These are phyloP conservation scores for Irpex sp. DNA, from an alignment of 1,284 basidiomycete species.

Conservation along the genomic window DNA sequence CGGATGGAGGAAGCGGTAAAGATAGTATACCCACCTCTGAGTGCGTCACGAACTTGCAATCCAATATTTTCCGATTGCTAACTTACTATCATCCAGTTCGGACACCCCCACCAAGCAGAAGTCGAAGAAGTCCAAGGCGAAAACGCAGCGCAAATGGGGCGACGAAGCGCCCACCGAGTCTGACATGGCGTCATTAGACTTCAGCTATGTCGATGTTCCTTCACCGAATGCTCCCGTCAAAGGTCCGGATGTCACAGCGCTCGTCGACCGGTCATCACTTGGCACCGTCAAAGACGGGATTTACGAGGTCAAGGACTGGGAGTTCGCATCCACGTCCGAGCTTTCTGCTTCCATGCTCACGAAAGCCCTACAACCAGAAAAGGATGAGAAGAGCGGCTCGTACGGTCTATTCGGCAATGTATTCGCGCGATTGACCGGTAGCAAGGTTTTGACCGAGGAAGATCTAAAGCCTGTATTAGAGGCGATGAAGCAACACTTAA, in stretches of 20 bases:
- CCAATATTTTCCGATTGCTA: conserved; percentile 5
- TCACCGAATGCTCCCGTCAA: conserved; percentile 27
- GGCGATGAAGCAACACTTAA: conserved; percentile 95
- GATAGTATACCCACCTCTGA: conserved; percentile 65
- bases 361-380: conserved; percentile 43
- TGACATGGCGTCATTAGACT: conserved; percentile 91
- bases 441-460: conserved; percentile 77
- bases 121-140: conserved; percentile 46
- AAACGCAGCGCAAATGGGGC: conserved; percentile 91
- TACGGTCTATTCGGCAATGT: conserved; percentile 68
- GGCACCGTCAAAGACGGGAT: conserved; percentile 82
- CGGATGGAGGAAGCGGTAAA: conserved; percentile 50
- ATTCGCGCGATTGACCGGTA: conserved; percentile 82
- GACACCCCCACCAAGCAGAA: conserved; percentile 59
- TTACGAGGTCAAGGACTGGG: conserved; percentile 95
- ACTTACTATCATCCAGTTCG: conserved; percentile 38
- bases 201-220: conserved; percentile 54
- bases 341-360: conserved; percentile 60
- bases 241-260: conserved; percentile 49
- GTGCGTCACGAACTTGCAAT: conserved; percentile 34
- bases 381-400: conserved; percentile 33
- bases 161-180: conserved; percentile 73
- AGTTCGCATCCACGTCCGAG: conserved; percentile 44
- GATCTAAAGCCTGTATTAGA: conserved; percentile 88
- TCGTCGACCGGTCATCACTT: conserved; percentile 78